Evolutionary conservation across 2,329 filamentous ascomycete species (phyloP), one percentile per base, ranked within the genome.

Genomic region (Microdochium trichocladiopsis): DNA sequence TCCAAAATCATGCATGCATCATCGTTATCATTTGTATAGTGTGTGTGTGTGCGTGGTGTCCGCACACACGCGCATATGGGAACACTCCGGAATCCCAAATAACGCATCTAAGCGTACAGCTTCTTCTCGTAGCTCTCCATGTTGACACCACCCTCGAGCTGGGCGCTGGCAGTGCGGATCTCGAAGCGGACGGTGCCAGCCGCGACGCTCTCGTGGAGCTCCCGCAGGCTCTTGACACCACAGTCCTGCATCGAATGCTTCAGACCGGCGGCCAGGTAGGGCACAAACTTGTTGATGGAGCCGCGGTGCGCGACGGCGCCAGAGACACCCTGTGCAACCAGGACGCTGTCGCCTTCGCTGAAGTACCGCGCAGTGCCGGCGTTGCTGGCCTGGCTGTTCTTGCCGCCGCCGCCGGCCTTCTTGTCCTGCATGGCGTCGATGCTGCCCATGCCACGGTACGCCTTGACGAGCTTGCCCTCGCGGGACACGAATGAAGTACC

Each of bases 111-210:
- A 64, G 91, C 90, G 74, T 95, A 99, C 61, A 99, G 87, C 83
- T 97, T 99, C 88, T 99, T 99, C 80, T 97, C 94, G 70, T 95
- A 97, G 69, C 90, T 93, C 78, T 97, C 91, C 80, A 99, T 91
- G 76, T 97, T 95, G 56, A 99, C 92, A 68, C 93, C 94, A 58
- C 94, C 94, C 79, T 99, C 94, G 54, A 95, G 81, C 81, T 96
- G 91, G 50, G 94, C 94, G 71, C 91, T 96, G 55, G 91, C 88
- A 56, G 91, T 97, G 63, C 94, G 82, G 65, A 97, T 80, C 79
- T 99, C 94, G 68, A 99, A 99, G 64, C 94, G 84, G 52, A 96
- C 85, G 49, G 75, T 82, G 55, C 92, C 90, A 28, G 83, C 78
- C 59, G 77, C 73, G 25, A 96, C 92, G 60, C 81, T 81, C 57